Base-by-base conservation (phyloP, 495 filamentous ascomycete species). In the Trichoderma virens region DNA sequence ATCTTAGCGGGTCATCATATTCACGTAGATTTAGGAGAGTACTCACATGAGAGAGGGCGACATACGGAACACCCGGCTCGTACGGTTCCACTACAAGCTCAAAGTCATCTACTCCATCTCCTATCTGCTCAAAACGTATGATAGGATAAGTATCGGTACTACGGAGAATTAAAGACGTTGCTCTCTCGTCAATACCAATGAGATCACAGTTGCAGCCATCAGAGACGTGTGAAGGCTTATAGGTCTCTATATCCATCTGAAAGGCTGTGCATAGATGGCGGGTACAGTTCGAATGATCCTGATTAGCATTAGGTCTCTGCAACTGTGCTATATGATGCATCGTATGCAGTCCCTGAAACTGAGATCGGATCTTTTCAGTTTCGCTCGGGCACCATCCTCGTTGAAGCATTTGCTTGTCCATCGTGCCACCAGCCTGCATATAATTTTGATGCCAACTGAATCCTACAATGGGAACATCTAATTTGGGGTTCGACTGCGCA, bases 91-190 rank as follows among this genome's bases (percentile, higher is more conserved):
- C 20, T 2, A 20, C 45, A 0, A 51, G 45, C n/a, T 51, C 45
- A 5, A 51, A 51, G 20, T 25, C n/a, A n/a, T 51, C 45, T 7
- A 25, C n/a, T 51, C n/a, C 45, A 4, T 51, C 45, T 7, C 45
- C 45, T 20, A 51, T 20, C 23, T 51, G 45, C n/a, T 51, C 20
- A 51, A 51, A 20, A 5, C n/a, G 45, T 16, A 51, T 16, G 45
- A 51, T 51, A 8, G 45, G 45, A 51, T 51, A 51, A 51, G 45
- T 51, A 25, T 51, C 45, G 23, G 45, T 51, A n/a, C n/a, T 20
- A 7, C n/a, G 45, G 23, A 51, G 45, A 51, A 51, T 51, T 5
- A 51, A n/a, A 20, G 45, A 51, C 7, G 45, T 20, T 9, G n/a
- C 45, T 51, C 45, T 20, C 20, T 51, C 45, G n/a, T 51, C 45